Percentiles rank a stretch among this genome's conserved stretches.
phyloP scores from a whole-genome alignment of 164 flowering plant genomes.

The Kalanchoe fedtschenkoi region DNA sequence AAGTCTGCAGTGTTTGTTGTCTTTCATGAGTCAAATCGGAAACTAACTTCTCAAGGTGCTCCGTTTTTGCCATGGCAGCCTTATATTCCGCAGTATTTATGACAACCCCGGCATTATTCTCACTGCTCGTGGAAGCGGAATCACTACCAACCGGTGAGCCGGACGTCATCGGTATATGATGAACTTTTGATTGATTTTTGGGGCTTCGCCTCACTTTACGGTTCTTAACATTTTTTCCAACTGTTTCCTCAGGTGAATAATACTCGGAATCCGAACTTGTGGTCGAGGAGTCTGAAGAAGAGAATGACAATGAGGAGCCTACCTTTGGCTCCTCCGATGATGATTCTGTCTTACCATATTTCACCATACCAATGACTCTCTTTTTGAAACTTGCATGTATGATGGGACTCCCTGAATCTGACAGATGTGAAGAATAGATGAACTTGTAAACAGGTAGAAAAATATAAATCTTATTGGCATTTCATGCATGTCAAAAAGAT shows the following conservation, averaged over 20 bases:
- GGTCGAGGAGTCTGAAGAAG: background rate
- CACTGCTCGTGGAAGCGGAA: background rate
- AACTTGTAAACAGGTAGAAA: no score
- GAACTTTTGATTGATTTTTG: background rate
- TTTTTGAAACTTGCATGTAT: background rate
- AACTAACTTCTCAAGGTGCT: background rate
- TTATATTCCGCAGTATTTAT: background rate
- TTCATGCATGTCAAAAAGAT: no score
- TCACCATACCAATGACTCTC: background rate
- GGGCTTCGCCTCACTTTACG: background rate
- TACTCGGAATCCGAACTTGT: constrained; percentile 4
- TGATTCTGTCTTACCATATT: background rate
- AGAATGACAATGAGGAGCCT: background rate
- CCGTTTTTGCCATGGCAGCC: background rate
- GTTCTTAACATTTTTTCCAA: background rate
- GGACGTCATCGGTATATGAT: background rate
- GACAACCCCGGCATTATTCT: background rate
- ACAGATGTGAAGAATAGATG: background rate
- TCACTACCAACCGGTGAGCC: background rate
- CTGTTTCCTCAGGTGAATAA: constrained; percentile 1
- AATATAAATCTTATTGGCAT: no score
- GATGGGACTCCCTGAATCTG: background rate
- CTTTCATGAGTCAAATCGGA: background rate
- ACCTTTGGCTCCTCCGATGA: background rate
- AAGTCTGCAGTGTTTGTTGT: background rate